Evolutionary conservation across 1,284 basidiomycete species (phyloP).

Genomic region (Schizophyllum commune): DNA sequence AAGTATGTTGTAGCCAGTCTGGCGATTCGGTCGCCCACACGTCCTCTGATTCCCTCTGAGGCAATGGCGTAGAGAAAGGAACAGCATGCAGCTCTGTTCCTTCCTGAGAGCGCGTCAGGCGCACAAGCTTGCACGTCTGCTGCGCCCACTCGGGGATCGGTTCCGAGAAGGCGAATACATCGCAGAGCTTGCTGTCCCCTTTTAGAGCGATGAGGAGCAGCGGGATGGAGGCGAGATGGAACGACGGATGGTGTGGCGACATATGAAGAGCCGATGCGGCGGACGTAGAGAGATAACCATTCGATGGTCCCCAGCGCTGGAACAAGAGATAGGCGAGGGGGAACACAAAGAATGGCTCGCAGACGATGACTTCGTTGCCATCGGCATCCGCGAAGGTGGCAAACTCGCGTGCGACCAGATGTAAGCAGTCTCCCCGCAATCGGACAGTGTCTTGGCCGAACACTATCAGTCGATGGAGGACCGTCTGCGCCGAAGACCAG

Average conservation of each 20-base stretch:
- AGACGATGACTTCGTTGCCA: background rate
- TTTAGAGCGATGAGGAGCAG: background rate
- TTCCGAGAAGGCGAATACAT: background rate
- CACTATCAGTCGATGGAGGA: background rate
- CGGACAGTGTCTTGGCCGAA: background rate
- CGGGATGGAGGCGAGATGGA: background rate
- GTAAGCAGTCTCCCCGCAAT: background rate
- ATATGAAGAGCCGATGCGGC: background rate
- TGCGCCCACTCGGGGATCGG: background rate
- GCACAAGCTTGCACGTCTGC: background rate
- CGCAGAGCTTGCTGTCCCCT: background rate
- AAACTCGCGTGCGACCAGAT: background rate
- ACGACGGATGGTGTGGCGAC: background rate
- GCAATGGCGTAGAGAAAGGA: background rate
- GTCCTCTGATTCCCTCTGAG: background rate
- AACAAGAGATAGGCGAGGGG: background rate
- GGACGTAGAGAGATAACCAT: background rate
- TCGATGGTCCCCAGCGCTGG: background rate
- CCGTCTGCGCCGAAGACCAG: background rate
- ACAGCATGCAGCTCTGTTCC: background rate
- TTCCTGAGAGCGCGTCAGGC: background rate
- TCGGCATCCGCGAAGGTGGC: background rate
- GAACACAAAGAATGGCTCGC: background rate
- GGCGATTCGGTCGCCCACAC: background rate
- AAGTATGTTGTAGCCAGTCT: background rate